phyloP scores from a whole-genome alignment of 345 rosid genomes.

The Luvunga scandens region DNA sequence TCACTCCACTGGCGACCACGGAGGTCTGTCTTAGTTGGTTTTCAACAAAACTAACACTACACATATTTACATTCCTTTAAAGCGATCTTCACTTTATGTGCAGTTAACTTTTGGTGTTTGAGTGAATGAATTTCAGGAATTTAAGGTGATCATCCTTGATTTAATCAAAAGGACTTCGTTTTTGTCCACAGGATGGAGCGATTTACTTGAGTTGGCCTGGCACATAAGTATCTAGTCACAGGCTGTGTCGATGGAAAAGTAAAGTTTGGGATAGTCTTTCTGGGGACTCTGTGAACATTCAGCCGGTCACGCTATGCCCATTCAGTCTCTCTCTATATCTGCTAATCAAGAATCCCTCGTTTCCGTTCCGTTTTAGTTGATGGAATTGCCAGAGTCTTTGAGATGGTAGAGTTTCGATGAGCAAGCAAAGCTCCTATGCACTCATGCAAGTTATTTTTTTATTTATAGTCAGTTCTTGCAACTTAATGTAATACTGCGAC shows the following conservation, averaged over 20 bases:
- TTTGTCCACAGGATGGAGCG: conserved; percentile 59
- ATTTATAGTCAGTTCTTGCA: too few relatives aligned
- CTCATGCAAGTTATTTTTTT: not conserved
- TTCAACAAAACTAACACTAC: not conserved
- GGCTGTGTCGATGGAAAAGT: conserved; percentile 80
- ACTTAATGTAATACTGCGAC: too few relatives aligned
- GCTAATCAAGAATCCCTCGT: conserved; percentile 48
- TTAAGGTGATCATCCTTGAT: not conserved
- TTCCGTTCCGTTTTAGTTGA: conserved; percentile 67
- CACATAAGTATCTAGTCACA: conserved; percentile 54
- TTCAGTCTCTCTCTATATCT: conserved; percentile 58
- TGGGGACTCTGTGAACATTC: conserved; percentile 59
- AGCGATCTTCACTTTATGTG: not conserved
- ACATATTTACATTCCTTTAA: not conserved
- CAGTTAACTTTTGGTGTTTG: not conserved
- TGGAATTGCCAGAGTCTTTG: conserved; percentile 74
- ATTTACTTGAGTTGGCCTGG: conserved; percentile 79
- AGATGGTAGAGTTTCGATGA: conserved; percentile 49
- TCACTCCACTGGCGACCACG: conserved; percentile 62
- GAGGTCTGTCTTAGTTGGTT: conserved; percentile 35
- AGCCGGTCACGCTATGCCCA: conserved; percentile 52
- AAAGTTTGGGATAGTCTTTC: conserved; percentile 76
- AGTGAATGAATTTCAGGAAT: not conserved
- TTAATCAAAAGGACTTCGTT: not conserved
- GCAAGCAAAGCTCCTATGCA: not conserved